Base-by-base conservation (phyloP, 371 early-diverging fungal genomes). In the Chytridiales sp. region DNA sequence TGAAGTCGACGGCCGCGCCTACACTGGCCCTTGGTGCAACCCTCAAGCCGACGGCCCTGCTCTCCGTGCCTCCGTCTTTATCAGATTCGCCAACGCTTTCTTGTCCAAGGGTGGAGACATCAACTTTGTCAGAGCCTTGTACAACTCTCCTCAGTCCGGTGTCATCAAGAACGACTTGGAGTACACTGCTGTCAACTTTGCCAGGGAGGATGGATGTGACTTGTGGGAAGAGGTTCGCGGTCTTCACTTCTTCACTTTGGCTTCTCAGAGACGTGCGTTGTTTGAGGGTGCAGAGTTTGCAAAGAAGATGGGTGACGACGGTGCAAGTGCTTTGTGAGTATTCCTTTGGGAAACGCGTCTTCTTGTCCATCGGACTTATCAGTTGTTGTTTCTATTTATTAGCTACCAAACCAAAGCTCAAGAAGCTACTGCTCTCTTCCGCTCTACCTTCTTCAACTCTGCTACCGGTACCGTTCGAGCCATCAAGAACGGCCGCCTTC, bases 1-100 rank as follows among this genome's bases (percentile, higher is more conserved):
- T 61, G 64, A 85, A 26, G 73, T 80, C 52, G 76, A 87, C 56
- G 87, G 87, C 0, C 34, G 77, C 2, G 66, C 74, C 31, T 87
- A 73, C 51, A 68, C 64, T 1, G 74, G 71, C 1, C 55, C 68
- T 4, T 66, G 66, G 90, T 88, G 89, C 47, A 70, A 84, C 38
- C 89, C 90, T 24, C 91, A 92, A 65, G 85, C 85, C 62, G 92
- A 92, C 65, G 90, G 90, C 0, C 92, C 92, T 11, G 91, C 90
- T 3, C 79, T 86, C 22, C 81, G 92, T 2, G 87, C 85, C 0
- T 67, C 70, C 4, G 62, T 79, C 17, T 41, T 86, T 26, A 74
- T 80, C 0, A 36, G 62, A n/a, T 83, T 78, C 42, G 79, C 78
- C 2, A 32, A 73, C 2, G 61, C 66, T 35, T 73, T 66, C 32